Evolutionary conservation across 768 basidiomycete genomes (phyloP).

Genomic region (Serendipita sp.): DNA sequence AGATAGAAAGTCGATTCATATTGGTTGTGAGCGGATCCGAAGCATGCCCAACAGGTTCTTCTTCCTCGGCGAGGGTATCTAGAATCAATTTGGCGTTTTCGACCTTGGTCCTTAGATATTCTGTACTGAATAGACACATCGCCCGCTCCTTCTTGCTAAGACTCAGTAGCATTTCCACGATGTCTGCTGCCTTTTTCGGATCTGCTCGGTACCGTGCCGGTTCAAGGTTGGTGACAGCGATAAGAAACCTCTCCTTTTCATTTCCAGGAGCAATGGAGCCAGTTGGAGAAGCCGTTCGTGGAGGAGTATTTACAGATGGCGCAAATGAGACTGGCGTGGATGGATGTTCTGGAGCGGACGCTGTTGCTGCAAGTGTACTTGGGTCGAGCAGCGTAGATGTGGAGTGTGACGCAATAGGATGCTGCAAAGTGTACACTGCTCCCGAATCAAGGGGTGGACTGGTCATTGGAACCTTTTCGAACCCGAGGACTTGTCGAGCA

Average conservation of each 20-base stretch:
- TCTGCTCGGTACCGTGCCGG: conserved; percentile 5
- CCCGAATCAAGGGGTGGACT: neutral
- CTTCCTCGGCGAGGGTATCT: conserved; percentile 33
- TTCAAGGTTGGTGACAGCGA: conserved; percentile 52
- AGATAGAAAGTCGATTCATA: conserved; percentile 13
- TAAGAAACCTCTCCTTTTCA: conserved; percentile 60
- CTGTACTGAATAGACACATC: conserved; percentile 78
- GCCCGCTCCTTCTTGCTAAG: conserved; percentile 80
- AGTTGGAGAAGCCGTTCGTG: conserved; percentile 67
- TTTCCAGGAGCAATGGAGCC: conserved; percentile 44
- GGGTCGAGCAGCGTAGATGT: conserved; percentile 48
- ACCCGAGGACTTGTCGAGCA: conserved; percentile 19
- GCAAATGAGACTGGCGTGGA: conserved; percentile 71
- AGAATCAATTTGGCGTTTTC: conserved; percentile 70
- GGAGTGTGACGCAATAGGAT: neutral
- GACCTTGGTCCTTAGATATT: conserved; percentile 61
- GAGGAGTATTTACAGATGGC: conserved; percentile 61
- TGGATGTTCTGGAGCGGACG: conserved; percentile 81
- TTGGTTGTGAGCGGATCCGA: conserved; percentile 38
- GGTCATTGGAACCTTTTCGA: conserved; percentile 19
- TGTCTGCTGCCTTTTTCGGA: conserved; percentile 38
- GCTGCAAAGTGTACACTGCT: neutral
- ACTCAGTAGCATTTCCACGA: conserved; percentile 70
- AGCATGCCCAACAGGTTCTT: conserved; percentile 35
- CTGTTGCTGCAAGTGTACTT: conserved; percentile 50